Evolutionary conservation across 768 basidiomycete species (phyloP).

Genomic region (Hemileccinum impolitum): DNA sequence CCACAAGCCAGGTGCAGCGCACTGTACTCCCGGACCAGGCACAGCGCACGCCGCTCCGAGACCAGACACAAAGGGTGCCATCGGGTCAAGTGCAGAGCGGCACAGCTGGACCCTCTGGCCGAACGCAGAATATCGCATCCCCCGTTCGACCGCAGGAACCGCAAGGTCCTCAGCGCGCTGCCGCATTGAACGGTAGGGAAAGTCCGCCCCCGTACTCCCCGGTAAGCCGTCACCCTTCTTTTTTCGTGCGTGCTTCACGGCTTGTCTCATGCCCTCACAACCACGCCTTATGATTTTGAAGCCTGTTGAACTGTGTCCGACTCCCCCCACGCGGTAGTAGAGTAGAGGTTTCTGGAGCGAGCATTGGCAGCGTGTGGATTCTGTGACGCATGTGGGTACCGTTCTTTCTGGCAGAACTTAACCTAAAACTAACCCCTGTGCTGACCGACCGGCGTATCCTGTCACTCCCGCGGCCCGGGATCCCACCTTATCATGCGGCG

Average conservation of each 20-base stretch:
- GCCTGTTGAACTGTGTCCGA: conserved; percentile 2
- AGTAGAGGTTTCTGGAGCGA: neutral
- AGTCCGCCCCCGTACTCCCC: conserved; percentile 26
- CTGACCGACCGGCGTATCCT: neutral
- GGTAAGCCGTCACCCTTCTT: conserved; percentile 13
- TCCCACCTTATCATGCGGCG: conserved; percentile 12
- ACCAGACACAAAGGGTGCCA: neutral
- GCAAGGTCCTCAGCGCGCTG: neutral
- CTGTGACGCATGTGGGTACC: neutral
- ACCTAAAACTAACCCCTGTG: neutral
- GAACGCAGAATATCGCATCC: neutral
- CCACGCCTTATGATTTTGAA: neutral
- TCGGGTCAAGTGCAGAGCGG: neutral
- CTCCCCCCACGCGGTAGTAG: conserved; percentile 1
- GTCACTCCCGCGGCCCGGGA: neutral
- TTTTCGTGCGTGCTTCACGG: neutral
- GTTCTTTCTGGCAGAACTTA: neutral
- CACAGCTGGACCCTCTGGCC: neutral
- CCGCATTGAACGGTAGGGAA: neutral
- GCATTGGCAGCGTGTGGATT: neutral
- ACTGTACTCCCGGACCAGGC: too few species aligned
- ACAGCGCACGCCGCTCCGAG: neutral
- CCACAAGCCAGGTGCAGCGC: too few species aligned
- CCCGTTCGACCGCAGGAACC: neutral
- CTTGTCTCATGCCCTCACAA: neutral